phyloP scores from a whole-genome alignment of 73 alveolate genomes.

The Symbiodinium pilosum region DNA sequence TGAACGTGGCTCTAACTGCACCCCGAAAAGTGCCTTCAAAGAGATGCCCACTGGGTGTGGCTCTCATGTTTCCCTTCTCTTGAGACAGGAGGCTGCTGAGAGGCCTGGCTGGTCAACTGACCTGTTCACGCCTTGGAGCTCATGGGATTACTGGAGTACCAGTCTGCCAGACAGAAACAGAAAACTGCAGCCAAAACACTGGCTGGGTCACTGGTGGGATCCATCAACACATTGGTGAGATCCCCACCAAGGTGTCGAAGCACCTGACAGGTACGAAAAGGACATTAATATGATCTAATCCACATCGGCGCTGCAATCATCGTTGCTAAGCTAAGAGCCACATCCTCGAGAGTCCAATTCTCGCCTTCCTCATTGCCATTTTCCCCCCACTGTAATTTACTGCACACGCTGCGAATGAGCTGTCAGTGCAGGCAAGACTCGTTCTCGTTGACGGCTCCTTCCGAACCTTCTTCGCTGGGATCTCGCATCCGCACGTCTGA shows the following conservation, averaged over 20 bases:
- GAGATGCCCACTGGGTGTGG: no score
- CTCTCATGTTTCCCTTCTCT: no score
- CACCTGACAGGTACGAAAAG: no score
- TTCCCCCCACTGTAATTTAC: no score
- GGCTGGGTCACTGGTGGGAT: slow-evolving; percentile 3
- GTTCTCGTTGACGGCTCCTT: background rate
- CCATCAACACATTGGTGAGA: background rate
- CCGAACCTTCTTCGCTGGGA: background rate
- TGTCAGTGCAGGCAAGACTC: background rate
- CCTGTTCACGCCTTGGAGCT: background rate
- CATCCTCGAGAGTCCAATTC: background rate
- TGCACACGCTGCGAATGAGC: no score
- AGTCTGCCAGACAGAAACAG: no score
- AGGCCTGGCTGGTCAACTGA: background rate
- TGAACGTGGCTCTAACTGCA: no score
- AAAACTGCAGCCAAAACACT: background rate
- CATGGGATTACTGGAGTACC: background rate
- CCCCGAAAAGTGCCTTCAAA: no score
- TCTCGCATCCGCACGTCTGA: background rate
- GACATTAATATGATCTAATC: no score
- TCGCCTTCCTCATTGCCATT: background rate
- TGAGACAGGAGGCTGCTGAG: no score
- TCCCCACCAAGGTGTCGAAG: background rate
- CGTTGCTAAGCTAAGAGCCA: background rate
- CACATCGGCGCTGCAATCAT: background rate